Evolutionary conservation across 305 asterid genomes (phyloP).

Genomic region (Nicotiana rustica): DNA sequence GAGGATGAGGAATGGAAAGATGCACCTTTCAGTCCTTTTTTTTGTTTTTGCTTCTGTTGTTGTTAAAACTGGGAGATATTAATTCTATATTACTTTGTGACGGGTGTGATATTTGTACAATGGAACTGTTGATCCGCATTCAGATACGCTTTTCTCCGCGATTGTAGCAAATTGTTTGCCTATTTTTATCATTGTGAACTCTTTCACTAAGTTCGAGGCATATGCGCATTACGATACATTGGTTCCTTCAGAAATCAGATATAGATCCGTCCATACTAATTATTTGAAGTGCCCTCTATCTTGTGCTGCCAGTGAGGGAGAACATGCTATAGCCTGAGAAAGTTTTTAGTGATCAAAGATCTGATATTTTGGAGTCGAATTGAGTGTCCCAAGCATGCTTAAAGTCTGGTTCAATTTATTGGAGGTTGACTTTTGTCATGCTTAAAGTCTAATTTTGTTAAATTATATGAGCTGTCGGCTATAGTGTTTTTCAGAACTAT

Average conservation of each 20-base stretch:
- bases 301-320: background rate
- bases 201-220: background rate
- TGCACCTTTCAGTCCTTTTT: background rate
- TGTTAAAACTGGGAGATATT: conserved; percentile 14
- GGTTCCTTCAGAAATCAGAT: background rate
- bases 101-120: conserved; percentile 26
- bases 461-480: background rate
- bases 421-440: background rate
- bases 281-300: background rate
- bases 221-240: background rate
- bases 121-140: background rate
- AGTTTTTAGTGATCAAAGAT: conserved; percentile 4
- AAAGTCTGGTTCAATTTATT: background rate
- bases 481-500: background rate
- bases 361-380: background rate
- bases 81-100: conserved; percentile 1
- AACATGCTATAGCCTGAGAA: background rate
- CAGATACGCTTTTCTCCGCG: conserved; percentile 27
- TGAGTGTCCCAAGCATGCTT: background rate
- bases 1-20: background rate
- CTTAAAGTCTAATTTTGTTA: background rate
- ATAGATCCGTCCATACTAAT: background rate
- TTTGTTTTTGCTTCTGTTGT: too few relatives aligned
- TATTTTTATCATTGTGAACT: background rate
- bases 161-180: background rate